Base-by-base conservation (phyloP, 805 yeast genomes). In the Metschnikowia peoriensis region DNA sequence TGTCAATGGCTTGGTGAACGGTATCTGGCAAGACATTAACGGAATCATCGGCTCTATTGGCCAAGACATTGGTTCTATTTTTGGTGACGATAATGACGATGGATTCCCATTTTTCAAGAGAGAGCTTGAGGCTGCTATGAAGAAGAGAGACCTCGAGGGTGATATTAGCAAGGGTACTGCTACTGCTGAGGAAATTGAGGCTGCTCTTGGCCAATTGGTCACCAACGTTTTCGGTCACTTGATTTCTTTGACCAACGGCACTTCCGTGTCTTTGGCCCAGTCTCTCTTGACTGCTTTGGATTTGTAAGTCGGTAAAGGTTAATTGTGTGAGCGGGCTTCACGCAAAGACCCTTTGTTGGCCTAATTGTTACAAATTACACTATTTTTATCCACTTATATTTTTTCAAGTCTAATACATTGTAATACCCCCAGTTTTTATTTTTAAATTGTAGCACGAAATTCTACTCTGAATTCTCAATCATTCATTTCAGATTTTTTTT, bases 221-320 rank as follows among this genome's bases (percentile, higher is more conserved):
- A 35, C 48, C 22, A 44, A 53, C 32, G 46, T 50, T 15, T 50
- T 53, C 38, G 41, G 38, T 15, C 34, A 41, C 16, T 38, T 53
- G 40, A 38, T 50, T 14, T n/a, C 32, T 4, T 41, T 53, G 45
- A 51, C 57, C 41, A 44, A 38, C 38, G 41, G 46, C 40, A 46
- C 54, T 15, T 43, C 46, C 22, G 35, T 50, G 11, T 53, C 57
- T 10, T 50, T 53, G 54, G 53, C 50, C 8, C 29, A 37, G 15
- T 28, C 50, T 15, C 43, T 53, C 17, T 44, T 50, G 47, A 27
- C 48, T n/a, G 40, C 45, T 14, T 49, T 53, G 46, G 38, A 37
- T 6, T 17, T 44, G 42, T 50, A 38, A 37, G 15, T 32, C 35
- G 10, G 14, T 9, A 6, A 32, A 32, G 14, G 35, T 12, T 32